These are phyloP conservation scores for Phytopythium vexans DNA, from an alignment of 352 stramenopile genomes.

Conservation along the genomic window DNA sequence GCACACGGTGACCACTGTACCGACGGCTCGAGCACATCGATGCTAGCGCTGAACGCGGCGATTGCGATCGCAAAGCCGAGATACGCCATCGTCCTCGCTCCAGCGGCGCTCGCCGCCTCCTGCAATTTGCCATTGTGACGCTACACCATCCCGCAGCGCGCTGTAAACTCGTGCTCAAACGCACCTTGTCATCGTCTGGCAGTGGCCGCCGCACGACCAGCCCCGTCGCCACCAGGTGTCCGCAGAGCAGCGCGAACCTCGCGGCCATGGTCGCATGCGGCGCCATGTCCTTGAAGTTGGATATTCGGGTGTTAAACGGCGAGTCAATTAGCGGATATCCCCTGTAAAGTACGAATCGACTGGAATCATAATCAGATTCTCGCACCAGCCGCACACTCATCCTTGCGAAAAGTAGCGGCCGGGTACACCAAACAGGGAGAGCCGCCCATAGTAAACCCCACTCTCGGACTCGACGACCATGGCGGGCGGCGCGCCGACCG, in stretches of 20 bases:
- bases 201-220: slow-evolving; percentile 17
- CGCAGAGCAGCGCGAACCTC: slow-evolving; percentile 55
- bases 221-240: slow-evolving; percentile 57
- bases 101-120: neutral
- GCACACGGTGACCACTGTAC: slow-evolving; percentile 11
- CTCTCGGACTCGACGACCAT: slow-evolving; percentile 17
- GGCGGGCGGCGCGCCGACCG: slow-evolving; percentile 41
- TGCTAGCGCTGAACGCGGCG: slow-evolving; percentile 31
- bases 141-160: no score
- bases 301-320: slow-evolving; percentile 4
- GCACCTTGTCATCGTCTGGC: slow-evolving; percentile 5
- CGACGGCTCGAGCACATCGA: slow-evolving; percentile 50
- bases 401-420: neutral
- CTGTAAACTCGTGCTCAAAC: no score
- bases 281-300: slow-evolving; percentile 14
- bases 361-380: neutral
- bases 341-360: slow-evolving; percentile 16
- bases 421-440: neutral
- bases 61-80: slow-evolving; percentile 39
- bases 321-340: neutral
- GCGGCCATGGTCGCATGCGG: slow-evolving; percentile 21
- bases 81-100: slow-evolving; percentile 25
- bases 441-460: neutral
- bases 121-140: no score
- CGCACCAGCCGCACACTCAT: neutral